These are phyloP conservation scores for Dipodascopsis uninucleata DNA, from an alignment of 805 yeast species.

Conservation along the genomic window DNA sequence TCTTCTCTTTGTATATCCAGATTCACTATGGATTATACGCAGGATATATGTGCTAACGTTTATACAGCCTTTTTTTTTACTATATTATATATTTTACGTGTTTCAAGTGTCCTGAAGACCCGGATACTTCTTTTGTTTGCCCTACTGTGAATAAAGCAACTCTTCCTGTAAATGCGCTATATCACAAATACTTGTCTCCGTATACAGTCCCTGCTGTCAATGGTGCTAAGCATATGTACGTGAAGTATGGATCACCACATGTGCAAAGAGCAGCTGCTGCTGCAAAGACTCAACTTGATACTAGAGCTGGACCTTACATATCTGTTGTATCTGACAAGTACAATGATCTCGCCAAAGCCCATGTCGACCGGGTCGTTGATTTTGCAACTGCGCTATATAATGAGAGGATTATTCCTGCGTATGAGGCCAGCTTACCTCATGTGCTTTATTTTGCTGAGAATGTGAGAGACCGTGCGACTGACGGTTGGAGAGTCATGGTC, in stretches of 20 bases:
- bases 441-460: neutral
- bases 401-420: neutral
- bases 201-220: constrained; percentile 2
- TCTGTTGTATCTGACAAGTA: neutral
- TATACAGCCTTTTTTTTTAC: constrained; percentile 40
- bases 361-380: constrained; percentile 1
- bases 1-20: too few species aligned
- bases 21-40: too few species aligned
- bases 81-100: constrained; percentile 8
- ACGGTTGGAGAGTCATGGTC: neutral
- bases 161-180: constrained; percentile 1
- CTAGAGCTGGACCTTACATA: neutral
- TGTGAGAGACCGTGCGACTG: neutral
- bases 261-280: constrained; percentile 2
- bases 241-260: neutral
- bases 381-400: neutral
- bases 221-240: neutral
- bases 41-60: too few species aligned
- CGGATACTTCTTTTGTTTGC: constrained; percentile 5
- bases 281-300: constrained; percentile 1
- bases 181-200: neutral
- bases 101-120: constrained; percentile 11
- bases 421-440: too few species aligned
- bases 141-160: constrained; percentile 7
- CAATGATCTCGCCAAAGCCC: constrained; percentile 1